A percentile compares a stretch with the other conserved stretches of the same genome.
Conservation (phyloP, 495 filamentous ascomycete species). For the Thermothielavioides terrestris region DNA sequence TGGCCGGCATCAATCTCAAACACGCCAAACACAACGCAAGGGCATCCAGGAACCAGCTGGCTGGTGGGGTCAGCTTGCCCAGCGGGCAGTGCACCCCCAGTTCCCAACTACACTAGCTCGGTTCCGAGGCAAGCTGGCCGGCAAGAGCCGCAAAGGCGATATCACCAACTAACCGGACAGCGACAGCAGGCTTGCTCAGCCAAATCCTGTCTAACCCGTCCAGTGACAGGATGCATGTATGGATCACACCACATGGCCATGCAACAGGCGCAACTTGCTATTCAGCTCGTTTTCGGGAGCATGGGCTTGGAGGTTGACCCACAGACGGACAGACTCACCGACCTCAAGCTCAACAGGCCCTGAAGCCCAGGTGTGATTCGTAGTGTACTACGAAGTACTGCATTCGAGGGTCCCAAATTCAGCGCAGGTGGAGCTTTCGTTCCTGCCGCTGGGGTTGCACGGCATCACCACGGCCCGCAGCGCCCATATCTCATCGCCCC, state of each 20-base stretch:
- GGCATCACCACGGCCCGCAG: too few species aligned
- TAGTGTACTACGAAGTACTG: too few species aligned
- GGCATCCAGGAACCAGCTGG: neutral
- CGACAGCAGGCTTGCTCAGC: neutral
- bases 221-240: neutral
- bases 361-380: too few species aligned
- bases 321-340: too few species aligned
- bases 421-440: too few species aligned
- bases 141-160: neutral
- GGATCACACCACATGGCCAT: neutral
- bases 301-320: too few species aligned
- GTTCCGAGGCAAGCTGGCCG: neutral
- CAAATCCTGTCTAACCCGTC: neutral
- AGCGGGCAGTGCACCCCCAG: neutral
- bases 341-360: too few species aligned
- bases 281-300: too few species aligned
- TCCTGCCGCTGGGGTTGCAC: too few species aligned
- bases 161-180: neutral
- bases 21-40: neutral
- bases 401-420: too few species aligned
- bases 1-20: slow-evolving; percentile 18
- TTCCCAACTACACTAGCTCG: too few species aligned
- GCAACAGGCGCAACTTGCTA: neutral
- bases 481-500: too few species aligned
- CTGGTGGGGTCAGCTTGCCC: neutral